Evolutionary conservation across 2,329 filamentous ascomycete genomes (phyloP).

Genomic region (Fusarium sp.): DNA sequence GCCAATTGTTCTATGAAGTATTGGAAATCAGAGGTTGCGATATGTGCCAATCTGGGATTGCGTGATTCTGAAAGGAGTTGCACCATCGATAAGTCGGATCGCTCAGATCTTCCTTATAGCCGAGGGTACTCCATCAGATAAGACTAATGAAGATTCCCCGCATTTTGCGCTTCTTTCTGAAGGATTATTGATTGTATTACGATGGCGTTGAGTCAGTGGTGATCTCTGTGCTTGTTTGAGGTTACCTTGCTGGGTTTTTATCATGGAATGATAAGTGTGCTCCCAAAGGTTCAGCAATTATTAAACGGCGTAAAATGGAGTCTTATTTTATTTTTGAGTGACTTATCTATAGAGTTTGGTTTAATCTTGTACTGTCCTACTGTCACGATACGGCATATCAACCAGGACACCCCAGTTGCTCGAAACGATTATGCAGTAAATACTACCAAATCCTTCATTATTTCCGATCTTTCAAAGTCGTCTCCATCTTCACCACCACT

Average conservation of each 20-base stretch:
- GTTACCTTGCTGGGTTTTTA: neutral
- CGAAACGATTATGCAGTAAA: too few relatives aligned
- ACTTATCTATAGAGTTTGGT: too few relatives aligned
- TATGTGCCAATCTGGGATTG: slow-evolving; percentile 30
- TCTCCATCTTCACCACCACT: too few relatives aligned
- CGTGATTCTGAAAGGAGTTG: slow-evolving; percentile 45
- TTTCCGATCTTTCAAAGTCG: neutral
- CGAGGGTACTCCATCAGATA: neutral
- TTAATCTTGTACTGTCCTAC: neutral
- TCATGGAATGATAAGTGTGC: too few relatives aligned
- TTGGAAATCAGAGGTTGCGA: slow-evolving; percentile 5
- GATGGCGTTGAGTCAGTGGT: neutral
- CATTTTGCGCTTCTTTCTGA: neutral
- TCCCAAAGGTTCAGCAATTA: too few relatives aligned
- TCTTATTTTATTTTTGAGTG: too few relatives aligned
- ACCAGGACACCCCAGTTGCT: too few relatives aligned
- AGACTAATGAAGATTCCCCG: slow-evolving; percentile 6
- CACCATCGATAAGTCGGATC: slow-evolving; percentile 40
- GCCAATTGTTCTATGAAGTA: neutral
- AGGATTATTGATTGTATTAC: neutral
- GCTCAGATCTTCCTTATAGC: slow-evolving; percentile 9
- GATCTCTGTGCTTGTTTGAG: neutral
- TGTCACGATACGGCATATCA: neutral
- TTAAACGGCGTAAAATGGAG: too few relatives aligned
- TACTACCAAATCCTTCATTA: neutral